A percentile compares a stretch with the other conserved stretches of the same genome.
phyloP scores from a whole-genome alignment of 2,329 filamentous ascomycete genomes.

The Hypoxylon rubiginosum region DNA sequence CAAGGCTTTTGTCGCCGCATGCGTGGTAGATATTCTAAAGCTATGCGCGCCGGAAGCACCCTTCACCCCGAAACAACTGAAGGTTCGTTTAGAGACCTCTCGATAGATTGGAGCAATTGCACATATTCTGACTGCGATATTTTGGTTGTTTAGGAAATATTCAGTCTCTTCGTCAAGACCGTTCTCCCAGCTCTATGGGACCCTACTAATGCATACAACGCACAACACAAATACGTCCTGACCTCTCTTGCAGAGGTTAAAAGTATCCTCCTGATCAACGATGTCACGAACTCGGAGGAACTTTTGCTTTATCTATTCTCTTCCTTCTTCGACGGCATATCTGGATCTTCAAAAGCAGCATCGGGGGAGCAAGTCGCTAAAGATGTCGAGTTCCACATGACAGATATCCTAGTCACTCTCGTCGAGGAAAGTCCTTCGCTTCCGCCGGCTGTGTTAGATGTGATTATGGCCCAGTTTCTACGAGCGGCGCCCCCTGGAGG shows the following conservation, averaged over 20 bases:
- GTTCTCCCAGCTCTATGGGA: conserved; percentile 89
- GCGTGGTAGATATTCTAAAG: conserved; percentile 91
- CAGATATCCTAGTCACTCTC: conserved; percentile 83
- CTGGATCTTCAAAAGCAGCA: conserved; percentile 78
- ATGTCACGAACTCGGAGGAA: conserved; percentile 84
- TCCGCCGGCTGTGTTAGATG: conserved; percentile 86
- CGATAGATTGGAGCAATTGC: conserved; percentile 11
- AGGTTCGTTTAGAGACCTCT: conserved; percentile 68
- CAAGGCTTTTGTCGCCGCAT: conserved; percentile 88
- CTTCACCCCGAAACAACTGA: conserved; percentile 89
- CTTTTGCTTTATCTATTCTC: conserved; percentile 87
- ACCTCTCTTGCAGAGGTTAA: conserved; percentile 92
- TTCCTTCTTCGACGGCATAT: conserved; percentile 91
- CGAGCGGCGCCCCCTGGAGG: conserved; percentile 81
- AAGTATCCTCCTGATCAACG: conserved; percentile 91
- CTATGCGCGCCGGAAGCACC: conserved; percentile 96
- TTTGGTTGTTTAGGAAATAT: conserved; percentile 79
- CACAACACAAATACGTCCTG: conserved; percentile 92
- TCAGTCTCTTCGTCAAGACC: conserved; percentile 85
- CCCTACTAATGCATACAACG: conserved; percentile 89
- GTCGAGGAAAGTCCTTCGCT: conserved; percentile 87
- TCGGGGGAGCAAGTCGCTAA: conserved; percentile 88
- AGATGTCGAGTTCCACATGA: conserved; percentile 94
- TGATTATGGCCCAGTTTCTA: conserved; percentile 95
- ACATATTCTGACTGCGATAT: conserved; percentile 40